Conservation (phyloP, 305 asterid genomes). For the Fraxinus albicans region DNA sequence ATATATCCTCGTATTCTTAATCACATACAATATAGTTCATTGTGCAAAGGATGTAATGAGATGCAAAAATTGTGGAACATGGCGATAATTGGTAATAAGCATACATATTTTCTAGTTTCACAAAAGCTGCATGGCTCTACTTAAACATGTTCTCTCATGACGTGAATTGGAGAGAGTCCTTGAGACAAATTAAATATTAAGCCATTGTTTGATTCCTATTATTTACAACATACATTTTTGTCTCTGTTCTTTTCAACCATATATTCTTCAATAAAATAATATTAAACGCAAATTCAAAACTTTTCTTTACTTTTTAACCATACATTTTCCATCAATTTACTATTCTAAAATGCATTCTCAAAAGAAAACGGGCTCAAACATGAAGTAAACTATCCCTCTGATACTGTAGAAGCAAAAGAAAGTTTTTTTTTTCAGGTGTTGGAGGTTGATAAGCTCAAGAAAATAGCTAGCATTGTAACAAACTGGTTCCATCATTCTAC, state of each 20-base stretch:
- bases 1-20: neutral
- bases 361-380: too few species aligned
- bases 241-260: too few species aligned
- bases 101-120: neutral
- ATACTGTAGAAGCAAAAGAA: neutral
- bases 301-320: too few species aligned
- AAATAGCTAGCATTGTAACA: neutral
- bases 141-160: neutral
- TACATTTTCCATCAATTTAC: too few species aligned
- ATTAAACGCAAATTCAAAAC: too few species aligned
- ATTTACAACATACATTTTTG: too few species aligned
- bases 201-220: too few species aligned
- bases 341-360: too few species aligned
- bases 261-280: too few species aligned
- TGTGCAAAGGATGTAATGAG: neutral
- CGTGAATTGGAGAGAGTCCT: neutral
- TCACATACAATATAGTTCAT: neutral
- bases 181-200: neutral
- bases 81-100: neutral
- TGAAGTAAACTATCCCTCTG: neutral
- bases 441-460: neutral
- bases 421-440: neutral
- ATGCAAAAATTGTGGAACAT: neutral
- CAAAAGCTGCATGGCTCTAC: neutral
- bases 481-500: neutral